Evolutionary conservation across 768 basidiomycete genomes (phyloP), one percentile per base, ranked within the genome.

Genomic region (Russula griseocarnosa): DNA sequence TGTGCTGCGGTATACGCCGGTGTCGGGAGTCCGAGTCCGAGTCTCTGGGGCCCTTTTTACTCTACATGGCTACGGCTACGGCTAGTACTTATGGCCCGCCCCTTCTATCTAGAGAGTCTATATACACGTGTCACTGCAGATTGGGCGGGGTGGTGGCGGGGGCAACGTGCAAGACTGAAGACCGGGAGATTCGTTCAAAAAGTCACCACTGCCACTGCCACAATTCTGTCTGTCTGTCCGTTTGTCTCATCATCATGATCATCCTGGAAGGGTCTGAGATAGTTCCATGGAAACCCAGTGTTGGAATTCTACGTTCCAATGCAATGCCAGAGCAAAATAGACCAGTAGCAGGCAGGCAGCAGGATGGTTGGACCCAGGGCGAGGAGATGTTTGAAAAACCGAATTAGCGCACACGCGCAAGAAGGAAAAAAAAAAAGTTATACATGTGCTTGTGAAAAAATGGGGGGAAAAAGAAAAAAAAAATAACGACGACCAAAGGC

Each of bases 391-490:
- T 13, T 36, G 36, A 8, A 34, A 10, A 36, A 58, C 62, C 54
- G 44, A 59, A 64, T 64, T 60, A 64, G 63, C 63, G 63, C 63
- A 22, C 28, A 54, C n/a, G 63, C 63, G 63, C 63, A 60, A 64
- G 46, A 60, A 60, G 22, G 55, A 40, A 36, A 55, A n/a, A n/a
- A n/a, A n/a, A n/a, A n/a, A n/a, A n/a, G n/a, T n/a, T 47, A 53
- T 64, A 64, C 63, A 64, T 58, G 55, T 50, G 56, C 61, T 66
- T 53, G 53, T 16, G 53, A 55, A 67, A 59, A 40, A 18, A 1
- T 14, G 38, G 55, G 32, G n/a, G n/a, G n/a, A n/a, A n/a, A n/a
- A n/a, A n/a, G n/a, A n/a, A n/a, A n/a, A 22, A 66, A 55, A 54
- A n/a, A 22, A 54, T 22, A 8, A 18, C 16, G 46, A 46, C 58